phyloP scores from a whole-genome alignment of 345 rosid genomes.

The Draba incana region DNA sequence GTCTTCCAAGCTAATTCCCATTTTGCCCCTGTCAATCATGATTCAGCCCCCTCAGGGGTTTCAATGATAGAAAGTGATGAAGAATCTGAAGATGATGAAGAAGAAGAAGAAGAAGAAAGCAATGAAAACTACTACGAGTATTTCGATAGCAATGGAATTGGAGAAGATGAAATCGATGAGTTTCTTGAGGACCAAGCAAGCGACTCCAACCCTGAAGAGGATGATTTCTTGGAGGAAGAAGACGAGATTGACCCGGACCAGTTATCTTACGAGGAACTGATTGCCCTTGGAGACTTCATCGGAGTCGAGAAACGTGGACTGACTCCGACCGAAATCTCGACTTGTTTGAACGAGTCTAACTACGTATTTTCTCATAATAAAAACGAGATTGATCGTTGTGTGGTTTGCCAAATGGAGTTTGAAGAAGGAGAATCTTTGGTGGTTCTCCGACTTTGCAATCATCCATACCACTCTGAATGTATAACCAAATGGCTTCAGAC shows the following conservation, averaged over 20 bases:
- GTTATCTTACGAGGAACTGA: slow-evolving; percentile 69
- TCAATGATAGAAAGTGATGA: slow-evolving; percentile 48
- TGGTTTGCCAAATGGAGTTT: slow-evolving; percentile 75
- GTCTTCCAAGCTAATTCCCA: slow-evolving; percentile 29
- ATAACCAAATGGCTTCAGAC: slow-evolving; percentile 70
- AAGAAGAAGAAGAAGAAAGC: slow-evolving; percentile 22
- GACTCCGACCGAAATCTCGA: slow-evolving; percentile 46
- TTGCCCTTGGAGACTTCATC: slow-evolving; percentile 68
- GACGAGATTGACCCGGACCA: slow-evolving; percentile 76
- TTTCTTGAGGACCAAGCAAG: slow-evolving; percentile 55
- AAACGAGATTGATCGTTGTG: slow-evolving; percentile 62
- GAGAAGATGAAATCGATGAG: slow-evolving; percentile 40
- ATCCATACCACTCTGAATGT: slow-evolving; percentile 69
- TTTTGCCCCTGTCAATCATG: slow-evolving; percentile 6
- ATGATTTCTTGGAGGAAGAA: slow-evolving; percentile 46
- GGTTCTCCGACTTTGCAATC: slow-evolving; percentile 56
- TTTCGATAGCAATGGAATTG: slow-evolving; percentile 51
- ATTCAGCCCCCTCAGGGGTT: slow-evolving; percentile 21
- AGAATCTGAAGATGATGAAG: slow-evolving; percentile 36
- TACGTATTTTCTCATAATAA: slow-evolving; percentile 22
- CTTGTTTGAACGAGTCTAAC: slow-evolving; percentile 40
- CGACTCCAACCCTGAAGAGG: slow-evolving; percentile 41
- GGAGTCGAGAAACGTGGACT: slow-evolving; percentile 69
- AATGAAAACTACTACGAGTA: slow-evolving; percentile 47
- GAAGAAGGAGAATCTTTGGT: slow-evolving; percentile 60